These are phyloP conservation scores for Wilhelminamyces savonicus DNA, from an alignment of 805 yeast species.

Conservation along the genomic window DNA sequence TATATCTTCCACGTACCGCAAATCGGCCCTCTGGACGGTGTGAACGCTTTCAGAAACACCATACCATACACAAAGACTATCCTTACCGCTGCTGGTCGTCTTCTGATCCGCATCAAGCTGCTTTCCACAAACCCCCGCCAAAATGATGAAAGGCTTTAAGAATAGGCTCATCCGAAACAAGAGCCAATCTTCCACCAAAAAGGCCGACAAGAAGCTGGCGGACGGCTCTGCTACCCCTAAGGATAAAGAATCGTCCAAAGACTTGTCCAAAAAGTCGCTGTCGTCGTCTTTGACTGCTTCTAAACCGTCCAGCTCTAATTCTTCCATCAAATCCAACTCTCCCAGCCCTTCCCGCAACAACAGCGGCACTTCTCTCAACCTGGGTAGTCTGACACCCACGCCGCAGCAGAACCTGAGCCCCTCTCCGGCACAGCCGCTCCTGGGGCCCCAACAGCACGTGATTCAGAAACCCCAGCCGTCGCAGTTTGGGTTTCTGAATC, in stretches of 20 bases:
- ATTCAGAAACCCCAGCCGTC: conserved; percentile 1
- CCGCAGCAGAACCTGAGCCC: background rate
- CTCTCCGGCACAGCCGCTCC: no score
- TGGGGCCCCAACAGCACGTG: background rate
- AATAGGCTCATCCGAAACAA: conserved; percentile 44
- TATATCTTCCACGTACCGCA: no score
- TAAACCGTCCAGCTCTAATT: conserved; percentile 12
- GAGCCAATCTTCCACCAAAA: conserved; percentile 24
- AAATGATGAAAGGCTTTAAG: conserved; percentile 72
- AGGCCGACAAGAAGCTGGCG: conserved; percentile 31
- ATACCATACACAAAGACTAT: no score
- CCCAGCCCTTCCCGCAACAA: conserved; percentile 28
- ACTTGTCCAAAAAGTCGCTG: conserved; percentile 1
- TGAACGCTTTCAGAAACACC: no score
- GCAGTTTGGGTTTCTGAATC: background rate
- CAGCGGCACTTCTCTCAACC: background rate
- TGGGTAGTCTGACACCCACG: background rate
- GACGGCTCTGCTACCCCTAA: conserved; percentile 33
- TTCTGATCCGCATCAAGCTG: no score
- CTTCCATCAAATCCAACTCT: conserved; percentile 22
- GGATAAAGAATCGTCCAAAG: conserved; percentile 19
- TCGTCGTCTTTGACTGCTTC: conserved; percentile 4
- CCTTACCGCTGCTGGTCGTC: no score
- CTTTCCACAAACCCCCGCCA: conserved; percentile 11
- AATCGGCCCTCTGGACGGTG: no score